Conservation (phyloP, 1,284 basidiomycete genomes). For the Ganoderma boninense region DNA sequence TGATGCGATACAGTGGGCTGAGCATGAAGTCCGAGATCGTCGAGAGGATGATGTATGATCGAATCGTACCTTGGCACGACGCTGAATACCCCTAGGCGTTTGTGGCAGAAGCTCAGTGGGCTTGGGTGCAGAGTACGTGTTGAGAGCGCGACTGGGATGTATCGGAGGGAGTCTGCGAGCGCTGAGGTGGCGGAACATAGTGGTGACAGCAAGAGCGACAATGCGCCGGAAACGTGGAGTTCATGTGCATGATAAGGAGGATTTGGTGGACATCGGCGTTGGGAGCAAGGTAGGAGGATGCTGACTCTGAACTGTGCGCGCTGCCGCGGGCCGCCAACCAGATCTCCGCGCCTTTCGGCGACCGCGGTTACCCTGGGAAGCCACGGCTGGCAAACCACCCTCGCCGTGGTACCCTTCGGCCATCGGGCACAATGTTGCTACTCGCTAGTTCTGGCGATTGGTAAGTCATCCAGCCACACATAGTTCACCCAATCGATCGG, state of each 20-base stretch:
- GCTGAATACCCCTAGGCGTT: slow-evolving; percentile 19
- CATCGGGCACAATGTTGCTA: background rate
- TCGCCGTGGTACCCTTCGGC: background rate
- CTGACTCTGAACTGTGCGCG: background rate
- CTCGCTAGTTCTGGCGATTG: background rate
- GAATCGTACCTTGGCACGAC: slow-evolving; percentile 27
- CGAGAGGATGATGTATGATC: slow-evolving; percentile 6
- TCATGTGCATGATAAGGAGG: slow-evolving; percentile 2
- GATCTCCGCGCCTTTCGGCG: background rate
- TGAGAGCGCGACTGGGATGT: slow-evolving; percentile 17
- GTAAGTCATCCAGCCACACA: background rate
- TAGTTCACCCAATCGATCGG: background rate
- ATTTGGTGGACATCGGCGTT: slow-evolving; percentile 10
- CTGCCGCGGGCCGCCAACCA: background rate
- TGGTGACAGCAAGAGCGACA: slow-evolving; percentile 16
- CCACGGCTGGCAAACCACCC: background rate
- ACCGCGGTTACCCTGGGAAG: slow-evolving; percentile 20
- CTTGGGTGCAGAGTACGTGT: slow-evolving; percentile 15
- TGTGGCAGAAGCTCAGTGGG: slow-evolving; percentile 25
- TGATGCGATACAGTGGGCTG: slow-evolving; percentile 14
- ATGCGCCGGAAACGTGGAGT: background rate
- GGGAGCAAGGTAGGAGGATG: background rate
- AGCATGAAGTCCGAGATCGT: slow-evolving; percentile 3
- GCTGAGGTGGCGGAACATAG: slow-evolving; percentile 19
- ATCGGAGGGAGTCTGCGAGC: background rate